Conservation (phyloP, 164 flowering plant species). For the grape (Vitis vinifera) region ASM3070453v1 NC_081823.1:21288501-21289000, state of each 20-base stretch:
- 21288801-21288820: slow-evolving; percentile 53
- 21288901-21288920: slow-evolving; percentile 46
- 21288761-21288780: slow-evolving; percentile 40
- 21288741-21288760: slow-evolving; percentile 48
- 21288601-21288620: slow-evolving; percentile 51
- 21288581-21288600: slow-evolving; percentile 44
- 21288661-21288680: slow-evolving; percentile 54
- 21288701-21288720: slow-evolving; percentile 36
- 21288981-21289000: slow-evolving; percentile 37
- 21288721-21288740: slow-evolving; percentile 62
- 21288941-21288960: slow-evolving; percentile 48
- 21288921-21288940: slow-evolving; percentile 35
- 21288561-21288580: slow-evolving; percentile 41
- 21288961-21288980: slow-evolving; percentile 49
- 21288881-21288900: slow-evolving; percentile 48
- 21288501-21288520: slow-evolving; percentile 49
- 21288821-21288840: slow-evolving; percentile 52
- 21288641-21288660: slow-evolving; percentile 42
- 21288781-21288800: slow-evolving; percentile 50
- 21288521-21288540: slow-evolving; percentile 48
- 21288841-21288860: slow-evolving; percentile 31
- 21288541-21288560: slow-evolving; percentile 55
- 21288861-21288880: slow-evolving; percentile 54
- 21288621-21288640: slow-evolving; percentile 39
- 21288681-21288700: slow-evolving; percentile 50